Evolutionary conservation across 2,329 filamentous ascomycete species (phyloP).

Genomic region (Botrytis sinoallii): DNA sequence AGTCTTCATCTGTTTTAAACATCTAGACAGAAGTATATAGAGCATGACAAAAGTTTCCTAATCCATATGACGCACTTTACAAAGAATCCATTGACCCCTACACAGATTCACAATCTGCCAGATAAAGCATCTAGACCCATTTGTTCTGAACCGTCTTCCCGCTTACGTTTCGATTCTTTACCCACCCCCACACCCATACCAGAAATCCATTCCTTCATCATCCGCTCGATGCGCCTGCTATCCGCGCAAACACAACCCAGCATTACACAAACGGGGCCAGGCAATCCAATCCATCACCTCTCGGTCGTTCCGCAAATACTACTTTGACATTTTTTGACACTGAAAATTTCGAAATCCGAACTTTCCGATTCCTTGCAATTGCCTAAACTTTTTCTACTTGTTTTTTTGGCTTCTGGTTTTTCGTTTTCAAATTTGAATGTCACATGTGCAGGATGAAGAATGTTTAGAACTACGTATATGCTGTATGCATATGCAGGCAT

Average conservation of each 20-base stretch:
- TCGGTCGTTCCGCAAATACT: conserved; percentile 1
- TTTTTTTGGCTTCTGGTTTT: not conserved
- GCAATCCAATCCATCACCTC: not conserved
- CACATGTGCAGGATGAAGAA: too few species aligned
- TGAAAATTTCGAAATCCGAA: not conserved
- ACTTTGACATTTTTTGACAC: not conserved
- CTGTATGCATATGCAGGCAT: not conserved
- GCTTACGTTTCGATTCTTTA: not conserved
- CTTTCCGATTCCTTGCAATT: not conserved
- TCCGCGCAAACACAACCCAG: not conserved
- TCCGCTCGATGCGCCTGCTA: not conserved
- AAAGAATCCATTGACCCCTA: not conserved
- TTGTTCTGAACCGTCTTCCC: not conserved
- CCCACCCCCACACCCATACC: not conserved
- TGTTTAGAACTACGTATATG: not conserved
- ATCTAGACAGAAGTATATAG: not conserved
- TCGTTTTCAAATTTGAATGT: not conserved
- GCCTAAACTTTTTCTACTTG: not conserved
- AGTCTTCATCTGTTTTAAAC: not conserved
- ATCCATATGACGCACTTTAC: not conserved
- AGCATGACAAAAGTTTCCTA: not conserved
- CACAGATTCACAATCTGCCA: too few species aligned
- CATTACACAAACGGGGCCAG: not conserved
- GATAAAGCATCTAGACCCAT: not conserved
- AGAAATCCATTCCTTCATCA: not conserved